Conservation (phyloP, 1,139 yeast species). For the Yamadazyma triangularis region DNA sequence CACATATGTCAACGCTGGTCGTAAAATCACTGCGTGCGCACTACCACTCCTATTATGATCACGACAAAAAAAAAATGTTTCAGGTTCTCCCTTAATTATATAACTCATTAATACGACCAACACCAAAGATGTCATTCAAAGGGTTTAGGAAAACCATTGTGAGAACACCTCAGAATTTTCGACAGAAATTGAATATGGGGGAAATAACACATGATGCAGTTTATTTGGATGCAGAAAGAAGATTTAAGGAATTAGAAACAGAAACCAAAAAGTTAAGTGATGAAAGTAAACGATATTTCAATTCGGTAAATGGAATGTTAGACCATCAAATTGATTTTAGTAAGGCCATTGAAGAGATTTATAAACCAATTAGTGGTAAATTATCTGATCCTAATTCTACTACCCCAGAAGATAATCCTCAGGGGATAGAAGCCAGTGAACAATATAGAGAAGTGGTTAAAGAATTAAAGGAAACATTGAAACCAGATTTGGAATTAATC, state of each 20-base stretch:
- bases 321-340: conserved; percentile 91
- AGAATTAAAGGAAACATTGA: conserved; percentile 77
- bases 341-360: conserved; percentile 89
- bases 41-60: neutral
- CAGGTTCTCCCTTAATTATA: too few species aligned
- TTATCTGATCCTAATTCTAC: conserved; percentile 83
- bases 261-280: conserved; percentile 89
- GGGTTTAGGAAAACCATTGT: conserved; percentile 84
- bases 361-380: conserved; percentile 92
- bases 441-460: conserved; percentile 84
- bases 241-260: conserved; percentile 85
- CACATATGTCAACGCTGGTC: too few species aligned
- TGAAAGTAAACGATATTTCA: conserved; percentile 84
- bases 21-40: neutral
- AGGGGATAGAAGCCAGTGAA: conserved; percentile 91
- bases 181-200: conserved; percentile 83
- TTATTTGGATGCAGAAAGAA: conserved; percentile 89
- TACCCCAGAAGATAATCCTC: conserved; percentile 90
- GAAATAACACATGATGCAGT: conserved; percentile 82
- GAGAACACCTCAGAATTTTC: conserved; percentile 79
- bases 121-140: conserved; percentile 91
- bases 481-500: conserved; percentile 90
- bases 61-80: too few species aligned
- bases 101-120: too few species aligned
- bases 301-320: conserved; percentile 90